A percentile compares a stretch with the other conserved stretches of the same genome.
Evolutionary conservation across 306 rosid genomes (phyloP).

Genomic region (Prunus dulcis): DNA sequence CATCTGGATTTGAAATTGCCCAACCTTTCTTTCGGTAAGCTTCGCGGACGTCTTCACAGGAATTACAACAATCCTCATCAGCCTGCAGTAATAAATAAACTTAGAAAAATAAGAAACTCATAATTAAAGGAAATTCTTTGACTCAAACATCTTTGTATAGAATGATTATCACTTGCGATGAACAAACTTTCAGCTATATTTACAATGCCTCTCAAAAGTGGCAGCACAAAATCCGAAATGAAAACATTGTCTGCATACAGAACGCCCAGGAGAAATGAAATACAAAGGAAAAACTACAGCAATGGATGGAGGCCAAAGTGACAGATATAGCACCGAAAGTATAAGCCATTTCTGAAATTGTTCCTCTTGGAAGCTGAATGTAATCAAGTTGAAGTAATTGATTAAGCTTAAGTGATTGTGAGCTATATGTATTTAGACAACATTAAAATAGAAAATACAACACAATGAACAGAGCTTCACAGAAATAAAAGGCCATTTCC

Average conservation of each 20-base stretch:
- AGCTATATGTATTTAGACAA: neutral
- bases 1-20: conserved; percentile 91
- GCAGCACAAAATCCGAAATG: neutral
- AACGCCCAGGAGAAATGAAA: neutral
- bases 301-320: conserved; percentile 9
- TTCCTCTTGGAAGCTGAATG: neutral
- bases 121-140: neutral
- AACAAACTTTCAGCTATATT: neutral
- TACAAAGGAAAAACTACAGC: neutral
- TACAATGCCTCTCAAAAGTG: neutral
- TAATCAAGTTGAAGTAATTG: neutral
- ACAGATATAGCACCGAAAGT: neutral
- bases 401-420: neutral
- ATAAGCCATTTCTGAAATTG: neutral
- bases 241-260: neutral
- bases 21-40: conserved; percentile 96
- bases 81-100: conserved; percentile 39
- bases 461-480: neutral
- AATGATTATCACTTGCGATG: neutral
- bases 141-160: neutral
- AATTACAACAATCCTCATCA: conserved; percentile 89
- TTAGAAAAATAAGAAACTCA: conserved; percentile 3
- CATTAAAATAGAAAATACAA: neutral
- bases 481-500: neutral
- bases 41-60: conserved; percentile 96